These are phyloP conservation scores for Raffaelea albimanens DNA, from an alignment of 2,329 filamentous ascomycete genomes.

Conservation along the genomic window DNA sequence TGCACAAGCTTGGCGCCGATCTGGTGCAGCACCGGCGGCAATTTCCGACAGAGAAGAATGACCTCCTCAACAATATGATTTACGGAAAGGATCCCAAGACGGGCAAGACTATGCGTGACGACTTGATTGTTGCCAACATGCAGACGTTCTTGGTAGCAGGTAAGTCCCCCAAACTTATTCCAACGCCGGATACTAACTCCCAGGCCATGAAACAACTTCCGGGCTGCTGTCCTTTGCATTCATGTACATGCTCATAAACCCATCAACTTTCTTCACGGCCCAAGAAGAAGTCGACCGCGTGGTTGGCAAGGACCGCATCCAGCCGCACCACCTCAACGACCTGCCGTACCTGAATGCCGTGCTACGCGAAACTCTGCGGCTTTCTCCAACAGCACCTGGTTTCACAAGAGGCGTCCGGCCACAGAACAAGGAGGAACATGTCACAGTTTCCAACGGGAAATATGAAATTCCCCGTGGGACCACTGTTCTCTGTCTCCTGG, in stretches of 20 bases:
- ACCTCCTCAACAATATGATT: constrained; percentile 43
- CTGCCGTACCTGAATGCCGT: constrained; percentile 44
- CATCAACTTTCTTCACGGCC: constrained; percentile 33
- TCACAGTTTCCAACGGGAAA: constrained; percentile 32
- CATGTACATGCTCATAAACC: constrained; percentile 40
- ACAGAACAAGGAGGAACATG: constrained; percentile 29
- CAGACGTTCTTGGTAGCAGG: constrained; percentile 31
- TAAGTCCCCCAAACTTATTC: neutral
- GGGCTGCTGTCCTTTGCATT: constrained; percentile 41
- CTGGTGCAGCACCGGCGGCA: constrained; percentile 10
- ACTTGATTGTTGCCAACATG: constrained; percentile 12
- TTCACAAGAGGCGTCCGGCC: constrained; percentile 27
- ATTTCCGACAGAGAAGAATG: constrained; percentile 36
- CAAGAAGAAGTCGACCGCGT: constrained; percentile 45
- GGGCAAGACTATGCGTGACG: constrained; percentile 14
- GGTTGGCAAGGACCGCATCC: constrained; percentile 32
- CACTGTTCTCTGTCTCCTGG: constrained; percentile 32
- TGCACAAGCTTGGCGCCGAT: constrained; percentile 6
- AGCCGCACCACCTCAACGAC: constrained; percentile 35
- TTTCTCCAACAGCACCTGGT: constrained; percentile 38
- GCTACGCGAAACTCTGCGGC: constrained; percentile 44
- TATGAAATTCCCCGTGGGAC: constrained; percentile 39
- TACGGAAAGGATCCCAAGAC: constrained; percentile 16
- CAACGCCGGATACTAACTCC: neutral
- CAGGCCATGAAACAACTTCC: constrained; percentile 45